Percentiles rank a stretch among this genome's conserved stretches.
phyloP scores from a whole-genome alignment of 116 monocot genomes.

The Phalaenopsis hybrid region DNA sequence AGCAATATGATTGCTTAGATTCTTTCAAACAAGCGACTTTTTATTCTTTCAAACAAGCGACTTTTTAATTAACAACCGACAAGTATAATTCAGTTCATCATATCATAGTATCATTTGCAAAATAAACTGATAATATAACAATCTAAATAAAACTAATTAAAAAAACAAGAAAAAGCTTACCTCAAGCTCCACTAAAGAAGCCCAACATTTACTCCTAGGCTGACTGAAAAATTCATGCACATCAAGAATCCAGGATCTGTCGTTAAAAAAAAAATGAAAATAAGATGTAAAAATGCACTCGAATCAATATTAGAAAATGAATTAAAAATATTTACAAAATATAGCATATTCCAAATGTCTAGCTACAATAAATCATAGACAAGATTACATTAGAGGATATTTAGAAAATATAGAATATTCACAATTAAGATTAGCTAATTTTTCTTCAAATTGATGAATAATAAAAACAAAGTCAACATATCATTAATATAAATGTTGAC shows the following conservation, averaged over 20 bases:
- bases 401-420: too few relatives aligned
- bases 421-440: neutral
- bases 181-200: slow-evolving; percentile 32
- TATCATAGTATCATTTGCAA: neutral
- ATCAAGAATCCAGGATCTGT: slow-evolving; percentile 46
- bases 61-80: neutral
- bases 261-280: slow-evolving; percentile 5
- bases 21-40: neutral
- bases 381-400: too few relatives aligned
- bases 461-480: neutral
- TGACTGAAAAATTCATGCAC: slow-evolving; percentile 33
- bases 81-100: neutral
- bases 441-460: neutral
- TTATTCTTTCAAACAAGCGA: too few relatives aligned
- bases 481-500: neutral
- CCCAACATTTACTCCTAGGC: slow-evolving; percentile 34
- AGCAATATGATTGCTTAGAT: neutral
- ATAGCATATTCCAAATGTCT: too few relatives aligned
- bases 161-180: slow-evolving; percentile 11
- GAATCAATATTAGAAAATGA: neutral
- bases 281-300: slow-evolving; percentile 4
- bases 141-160: neutral
- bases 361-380: too few relatives aligned
- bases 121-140: neutral
- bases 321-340: neutral